Percentiles rank a stretch among this genome's conserved stretches.
phyloP scores from a whole-genome alignment of 2,329 filamentous ascomycete species.

The Cladosporium oxysporum region DNA sequence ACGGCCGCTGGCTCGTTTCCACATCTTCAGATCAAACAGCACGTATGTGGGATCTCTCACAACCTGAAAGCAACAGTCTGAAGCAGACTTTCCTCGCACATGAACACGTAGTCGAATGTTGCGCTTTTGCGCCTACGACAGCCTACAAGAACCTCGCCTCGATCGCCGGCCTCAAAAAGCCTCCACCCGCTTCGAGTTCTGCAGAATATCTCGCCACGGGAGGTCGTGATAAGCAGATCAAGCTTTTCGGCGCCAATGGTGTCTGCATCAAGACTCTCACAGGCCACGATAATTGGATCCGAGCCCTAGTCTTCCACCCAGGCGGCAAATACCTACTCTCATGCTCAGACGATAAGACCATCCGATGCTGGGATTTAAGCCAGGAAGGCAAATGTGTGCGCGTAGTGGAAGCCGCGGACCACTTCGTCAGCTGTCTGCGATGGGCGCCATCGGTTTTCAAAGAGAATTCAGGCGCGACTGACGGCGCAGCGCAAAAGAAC shows the following conservation, averaged over 20 bases:
- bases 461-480: constrained; percentile 45
- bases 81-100: constrained; percentile 83
- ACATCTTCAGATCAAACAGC: constrained; percentile 80
- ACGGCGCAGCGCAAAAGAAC: constrained; percentile 42
- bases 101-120: constrained; percentile 84
- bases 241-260: constrained; percentile 83
- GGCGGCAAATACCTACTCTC: constrained; percentile 88
- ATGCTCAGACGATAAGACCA: constrained; percentile 84
- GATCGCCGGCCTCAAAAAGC: constrained; percentile 79
- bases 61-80: constrained; percentile 59
- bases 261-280: constrained; percentile 79
- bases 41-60: constrained; percentile 80
- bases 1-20: constrained; percentile 81
- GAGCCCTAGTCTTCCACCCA: constrained; percentile 83
- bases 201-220: constrained; percentile 91
- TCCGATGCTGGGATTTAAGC: constrained; percentile 89
- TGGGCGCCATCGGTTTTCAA: constrained; percentile 81
- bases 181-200: constrained; percentile 70
- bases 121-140: constrained; percentile 77
- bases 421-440: constrained; percentile 81
- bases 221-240: constrained; percentile 86
- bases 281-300: constrained; percentile 94
- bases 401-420: constrained; percentile 70
- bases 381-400: constrained; percentile 92
- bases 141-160: constrained; percentile 75